Evolutionary conservation across 306 rosid species (phyloP).

Genomic region (Luffa aegyptiaca): DNA sequence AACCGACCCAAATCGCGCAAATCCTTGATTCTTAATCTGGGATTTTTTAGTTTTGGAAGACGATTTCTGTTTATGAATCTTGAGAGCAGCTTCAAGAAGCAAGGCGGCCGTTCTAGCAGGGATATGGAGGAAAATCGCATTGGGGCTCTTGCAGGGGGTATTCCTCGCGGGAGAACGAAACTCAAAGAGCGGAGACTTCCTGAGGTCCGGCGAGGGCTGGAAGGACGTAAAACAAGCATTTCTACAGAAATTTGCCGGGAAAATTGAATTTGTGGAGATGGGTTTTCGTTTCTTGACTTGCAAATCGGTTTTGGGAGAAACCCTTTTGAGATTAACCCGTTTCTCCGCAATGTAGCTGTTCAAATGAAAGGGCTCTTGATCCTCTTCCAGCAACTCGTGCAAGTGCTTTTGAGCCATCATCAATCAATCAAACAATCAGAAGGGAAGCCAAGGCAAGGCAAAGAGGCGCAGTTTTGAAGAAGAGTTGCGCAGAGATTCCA

Average conservation of each 20-base stretch:
- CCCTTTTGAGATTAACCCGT: slow-evolving; percentile 24
- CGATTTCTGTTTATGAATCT: slow-evolving; percentile 56
- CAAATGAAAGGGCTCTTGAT: slow-evolving; percentile 59
- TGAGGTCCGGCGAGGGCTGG: slow-evolving; percentile 43
- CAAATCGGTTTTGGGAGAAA: slow-evolving; percentile 16
- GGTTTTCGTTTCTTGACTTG: slow-evolving; percentile 28
- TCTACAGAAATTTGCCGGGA: slow-evolving; percentile 30
- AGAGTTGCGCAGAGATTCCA: background rate
- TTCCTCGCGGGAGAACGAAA: slow-evolving; percentile 34
- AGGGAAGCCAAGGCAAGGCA: accelerated
- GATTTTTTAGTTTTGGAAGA: slow-evolving; percentile 22
- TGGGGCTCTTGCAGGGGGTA: slow-evolving; percentile 39
- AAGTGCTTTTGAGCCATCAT: slow-evolving; percentile 42
- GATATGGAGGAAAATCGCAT: slow-evolving; percentile 53
- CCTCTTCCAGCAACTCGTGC: slow-evolving; percentile 42
- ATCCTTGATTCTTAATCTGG: slow-evolving; percentile 22
- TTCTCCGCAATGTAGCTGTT: slow-evolving; percentile 40
- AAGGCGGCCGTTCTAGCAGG: slow-evolving; percentile 64
- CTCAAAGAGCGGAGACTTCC: slow-evolving; percentile 62
- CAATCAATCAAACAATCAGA: background rate
- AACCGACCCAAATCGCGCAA: slow-evolving; percentile 56
- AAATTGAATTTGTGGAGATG: slow-evolving; percentile 15
- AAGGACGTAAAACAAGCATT: slow-evolving; percentile 54
- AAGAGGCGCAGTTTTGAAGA: background rate
- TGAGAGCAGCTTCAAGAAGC: slow-evolving; percentile 73